Evolutionary conservation across 352 stramenopile genomes (phyloP), one percentile per base, ranked within the genome.

Genomic region (Globisporangium nunn): DNA sequence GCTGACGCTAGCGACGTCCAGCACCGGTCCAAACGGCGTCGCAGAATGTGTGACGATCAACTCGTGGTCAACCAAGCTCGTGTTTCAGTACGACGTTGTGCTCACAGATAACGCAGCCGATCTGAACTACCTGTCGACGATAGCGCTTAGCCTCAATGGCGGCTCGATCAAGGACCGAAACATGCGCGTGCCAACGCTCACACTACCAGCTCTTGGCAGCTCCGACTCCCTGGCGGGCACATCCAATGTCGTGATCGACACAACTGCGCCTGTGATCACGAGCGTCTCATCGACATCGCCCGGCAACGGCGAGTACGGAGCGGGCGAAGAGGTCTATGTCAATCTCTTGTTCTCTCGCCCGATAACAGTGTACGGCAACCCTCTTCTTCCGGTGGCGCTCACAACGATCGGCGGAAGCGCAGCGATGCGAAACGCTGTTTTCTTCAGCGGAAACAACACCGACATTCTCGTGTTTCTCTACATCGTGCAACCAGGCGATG

Each of bases 11-110:
- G 66, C 66, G 30, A 73, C 76, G 47, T 81, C 72, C 1, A 64
- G 33, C 28, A 71, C 59, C 17, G 63, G 66, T 3, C 33, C 62
- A 0, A 83, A 78, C 45, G 81, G 81, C 3, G 55, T 77, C 46
- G 79, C 79, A 0, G 69, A 86, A 55, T 89, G 78, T 48, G 59
- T 70, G 30, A 83, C 74, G 5, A 61, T 78, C 23, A 81, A 72
- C 4, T 58, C 70, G 50, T 95, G 83, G 83, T 71, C 77, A 0
- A 81, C 37, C 2, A 67, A 57, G 11, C 66, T 88, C 29, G 50
- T 75, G 28, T 95, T 95, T 58, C 64, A 83, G 49, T 95, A 95
- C 59, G 72, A 75, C 11, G 72, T 93, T 28, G 63, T 74, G 1
- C 44, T 58, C 0, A 88, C 75, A 1, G 81, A 95, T 40, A 60